phyloP scores from a whole-genome alignment of 2,329 filamentous ascomycete species.

The Claviceps capensis region DNA sequence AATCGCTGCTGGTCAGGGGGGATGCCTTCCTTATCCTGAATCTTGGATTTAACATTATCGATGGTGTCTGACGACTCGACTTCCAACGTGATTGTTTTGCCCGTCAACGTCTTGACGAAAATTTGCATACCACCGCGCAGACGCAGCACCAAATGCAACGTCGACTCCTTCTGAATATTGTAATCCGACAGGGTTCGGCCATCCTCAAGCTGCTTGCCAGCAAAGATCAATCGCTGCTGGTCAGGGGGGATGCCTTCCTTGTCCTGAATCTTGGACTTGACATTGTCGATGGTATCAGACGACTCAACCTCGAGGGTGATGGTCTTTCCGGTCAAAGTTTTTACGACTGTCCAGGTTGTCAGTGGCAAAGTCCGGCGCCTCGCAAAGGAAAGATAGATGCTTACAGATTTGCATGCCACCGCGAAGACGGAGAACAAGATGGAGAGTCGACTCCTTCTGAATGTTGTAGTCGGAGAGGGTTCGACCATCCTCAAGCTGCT shows the following conservation, averaged over 20 bases:
- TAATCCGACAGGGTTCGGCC: constrained; percentile 83
- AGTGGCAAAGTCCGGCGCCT: neutral
- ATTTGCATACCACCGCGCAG: constrained; percentile 86
- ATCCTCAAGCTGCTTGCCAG: constrained; percentile 90
- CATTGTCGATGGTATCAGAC: constrained; percentile 86
- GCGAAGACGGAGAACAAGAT: constrained; percentile 60
- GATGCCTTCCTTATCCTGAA: constrained; percentile 86
- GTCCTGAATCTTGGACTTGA: constrained; percentile 94
- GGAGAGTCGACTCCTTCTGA: constrained; percentile 54
- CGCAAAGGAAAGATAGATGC: constrained; percentile 10
- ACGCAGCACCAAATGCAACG: constrained; percentile 73
- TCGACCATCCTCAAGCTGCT: constrained; percentile 85
- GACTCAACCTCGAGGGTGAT: constrained; percentile 86
- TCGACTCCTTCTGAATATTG: constrained; percentile 91
- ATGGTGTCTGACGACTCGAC: constrained; percentile 84
- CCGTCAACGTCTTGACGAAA: constrained; percentile 76
- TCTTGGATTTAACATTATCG: constrained; percentile 90
- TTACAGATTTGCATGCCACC: constrained; percentile 54
- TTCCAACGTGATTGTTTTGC: constrained; percentile 89
- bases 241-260: constrained; percentile 95
- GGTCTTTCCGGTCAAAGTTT: constrained; percentile 85
- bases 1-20: constrained; percentile 89
- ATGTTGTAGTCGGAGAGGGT: constrained; percentile 44
- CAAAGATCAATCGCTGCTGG: constrained; percentile 90
- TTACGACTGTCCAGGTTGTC: constrained; percentile 40